Base-by-base conservation (phyloP, 176 grass and related monocot genomes). In the Triticum turgidum region DNA sequence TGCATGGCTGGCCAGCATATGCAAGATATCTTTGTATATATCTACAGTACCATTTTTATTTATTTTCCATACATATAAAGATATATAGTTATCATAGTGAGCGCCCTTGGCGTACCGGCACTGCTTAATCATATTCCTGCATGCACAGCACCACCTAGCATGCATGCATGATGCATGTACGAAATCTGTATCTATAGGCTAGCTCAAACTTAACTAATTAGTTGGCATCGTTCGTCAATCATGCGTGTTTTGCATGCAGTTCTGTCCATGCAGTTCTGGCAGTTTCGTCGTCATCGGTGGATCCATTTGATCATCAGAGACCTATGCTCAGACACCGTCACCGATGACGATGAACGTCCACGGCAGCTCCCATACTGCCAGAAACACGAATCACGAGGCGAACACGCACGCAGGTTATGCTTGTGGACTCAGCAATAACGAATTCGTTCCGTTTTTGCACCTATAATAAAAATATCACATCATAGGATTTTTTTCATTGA, bases 101-200 rank as follows among this genome's bases (percentile, higher is more conserved):
- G 76, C 44, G 67, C 87, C 82, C 78, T 82, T 89, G 5, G 79
- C 83, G 88, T 89, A 82, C 88, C 71, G 88, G 88, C 88, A 89
- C 83, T 70, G 78, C 71, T 76, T 86, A 86, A 89, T 86, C 88
- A 89, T 89, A 64, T 18, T 17, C 41, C 6, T 18, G 9, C 86
- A 59, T 68, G 56, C 51, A 6, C 51, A 54, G 15, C 15, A 54
- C 51, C 51, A 54, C 51, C 49, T 54, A 18, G 49, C 34, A 65
- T 33, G 73, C 22, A 63, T 24, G 7, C 73, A 77, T 49, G 47
- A 12, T 49, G 66, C 17, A 21, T 33, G 75, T 4, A 77, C 32
- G 75, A 77, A 35, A 58, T 12, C 4, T 58, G 20, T 78, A 22
- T 78, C 32, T 61, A 30, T 47, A 51, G 24, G 25, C 61, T 66